Conservation (phyloP, 1,284 basidiomycete species). For the Sparassis latifolia region DNA sequence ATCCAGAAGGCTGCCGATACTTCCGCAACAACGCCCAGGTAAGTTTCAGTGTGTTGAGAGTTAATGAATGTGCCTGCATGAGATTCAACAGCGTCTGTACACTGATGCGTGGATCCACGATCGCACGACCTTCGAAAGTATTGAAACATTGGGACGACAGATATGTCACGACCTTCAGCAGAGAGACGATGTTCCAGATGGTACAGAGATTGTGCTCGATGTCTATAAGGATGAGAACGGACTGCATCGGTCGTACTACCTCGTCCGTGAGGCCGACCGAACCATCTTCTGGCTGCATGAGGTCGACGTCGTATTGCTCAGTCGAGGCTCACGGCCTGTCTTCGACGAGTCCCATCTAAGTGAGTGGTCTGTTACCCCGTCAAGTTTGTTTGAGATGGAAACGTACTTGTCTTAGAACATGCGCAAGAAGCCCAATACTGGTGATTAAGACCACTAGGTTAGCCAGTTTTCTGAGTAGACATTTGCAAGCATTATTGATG, state of each 20-base stretch:
- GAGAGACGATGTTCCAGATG: not conserved
- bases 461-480: not conserved
- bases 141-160: conserved; percentile 1
- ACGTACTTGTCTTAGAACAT: conserved; percentile 1
- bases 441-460: not conserved
- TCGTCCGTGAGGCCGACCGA: conserved; percentile 5
- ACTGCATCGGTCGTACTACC: conserved; percentile 14
- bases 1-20: conserved; percentile 20
- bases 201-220: conserved; percentile 11
- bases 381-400: too few species aligned
- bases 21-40: conserved; percentile 6
- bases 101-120: not conserved
- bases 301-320: not conserved
- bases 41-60: not conserved
- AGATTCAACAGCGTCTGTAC: not conserved
- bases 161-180: not conserved
- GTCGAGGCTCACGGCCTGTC: not conserved
- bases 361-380: conserved; percentile 1
- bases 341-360: conserved; percentile 9
- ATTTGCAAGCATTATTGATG: not conserved
- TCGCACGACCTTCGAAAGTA: not conserved
- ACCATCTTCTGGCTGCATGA: conserved; percentile 16
- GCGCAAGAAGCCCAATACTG: conserved; percentile 3
- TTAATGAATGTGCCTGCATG: not conserved
- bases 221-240: conserved; percentile 3